Evolutionary conservation across 192 early-diverging fungal species (phyloP), one percentile per base, ranked within the genome.

Genomic region (Coemansia sp.): DNA sequence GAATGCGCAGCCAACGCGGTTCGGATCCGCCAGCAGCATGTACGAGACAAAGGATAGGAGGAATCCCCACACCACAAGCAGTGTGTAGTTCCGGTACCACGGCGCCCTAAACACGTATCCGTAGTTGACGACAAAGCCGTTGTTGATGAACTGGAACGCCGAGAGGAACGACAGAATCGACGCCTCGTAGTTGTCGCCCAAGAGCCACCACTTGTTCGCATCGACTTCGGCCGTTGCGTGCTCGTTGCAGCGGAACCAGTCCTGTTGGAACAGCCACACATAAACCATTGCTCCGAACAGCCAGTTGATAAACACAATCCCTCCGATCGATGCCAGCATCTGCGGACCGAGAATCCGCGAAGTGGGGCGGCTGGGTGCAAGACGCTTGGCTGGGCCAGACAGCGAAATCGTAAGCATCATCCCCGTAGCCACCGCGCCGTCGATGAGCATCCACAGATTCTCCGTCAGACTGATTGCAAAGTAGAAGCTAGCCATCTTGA

Each of bases 151-250:
- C 68, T 91, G 88, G 80, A 75, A 89, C n/a, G 83, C 69, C 7
- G 68, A 65, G 10, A 90, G 42, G 22, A 86, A 78, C 0, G 84
- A 74, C 42, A 87, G 56, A 6, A 85, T 57, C 39, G 69, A 76
- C 0, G 83, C 84, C 69, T 91, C 88, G 71, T 79, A 91, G 72
- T 88, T 91, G 61, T 91, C 90, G 10, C 83, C 88, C 2, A 91
- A 63, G 47, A 88, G 71, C 85, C 86, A 90, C 89, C 88, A 91
- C 45, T 82, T 80, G 13, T 76, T 54, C 15, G 82, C 46, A 61
- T 91, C 88, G 13, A 69, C 79, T n/a, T 74, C 66, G 1, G 71
- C 48, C 3, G 83, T 57, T 68, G 88, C 82, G 69, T 87, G 90
- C 74, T 91, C 87, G 62, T 85, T 62, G 73, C 90, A 91, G 41